These are phyloP conservation scores for maize (Zea mays) DNA, from an alignment of 176 grass and related monocot species.

Conservation along the genomic window DNA sequence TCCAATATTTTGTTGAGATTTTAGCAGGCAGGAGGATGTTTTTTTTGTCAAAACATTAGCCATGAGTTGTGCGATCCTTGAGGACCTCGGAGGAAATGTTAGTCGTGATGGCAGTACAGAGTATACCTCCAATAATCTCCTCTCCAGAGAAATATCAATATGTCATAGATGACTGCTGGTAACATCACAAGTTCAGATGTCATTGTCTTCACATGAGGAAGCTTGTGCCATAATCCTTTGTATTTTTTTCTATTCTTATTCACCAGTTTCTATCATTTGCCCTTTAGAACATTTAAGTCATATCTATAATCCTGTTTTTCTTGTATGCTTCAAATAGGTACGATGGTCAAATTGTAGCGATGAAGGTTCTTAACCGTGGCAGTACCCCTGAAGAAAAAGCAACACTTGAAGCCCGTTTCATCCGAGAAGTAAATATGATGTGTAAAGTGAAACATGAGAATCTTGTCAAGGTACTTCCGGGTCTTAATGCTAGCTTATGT, in stretches of 20 bases:
- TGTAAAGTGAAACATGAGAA: too few species aligned
- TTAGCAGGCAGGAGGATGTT: background rate
- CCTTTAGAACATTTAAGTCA: background rate
- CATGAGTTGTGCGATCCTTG: background rate
- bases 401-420: too few species aligned
- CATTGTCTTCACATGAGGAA: background rate
- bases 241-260: background rate
- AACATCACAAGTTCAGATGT: constrained; percentile 6
- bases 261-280: background rate
- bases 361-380: constrained; percentile 80
- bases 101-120: constrained; percentile 12
- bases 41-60: background rate
- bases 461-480: too few species aligned
- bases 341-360: constrained; percentile 74
- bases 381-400: constrained; percentile 53
- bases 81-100: background rate
- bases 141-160: background rate
- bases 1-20: background rate
- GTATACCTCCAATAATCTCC: background rate
- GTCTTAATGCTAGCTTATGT: too few species aligned
- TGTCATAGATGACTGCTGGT: constrained; percentile 3
- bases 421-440: too few species aligned
- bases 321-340: constrained; percentile 53
- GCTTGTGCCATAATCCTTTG: background rate
- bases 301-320: constrained; percentile 16